Evolutionary conservation across 306 rosid species (phyloP).

Genomic region (Carpinus viminea): DNA sequence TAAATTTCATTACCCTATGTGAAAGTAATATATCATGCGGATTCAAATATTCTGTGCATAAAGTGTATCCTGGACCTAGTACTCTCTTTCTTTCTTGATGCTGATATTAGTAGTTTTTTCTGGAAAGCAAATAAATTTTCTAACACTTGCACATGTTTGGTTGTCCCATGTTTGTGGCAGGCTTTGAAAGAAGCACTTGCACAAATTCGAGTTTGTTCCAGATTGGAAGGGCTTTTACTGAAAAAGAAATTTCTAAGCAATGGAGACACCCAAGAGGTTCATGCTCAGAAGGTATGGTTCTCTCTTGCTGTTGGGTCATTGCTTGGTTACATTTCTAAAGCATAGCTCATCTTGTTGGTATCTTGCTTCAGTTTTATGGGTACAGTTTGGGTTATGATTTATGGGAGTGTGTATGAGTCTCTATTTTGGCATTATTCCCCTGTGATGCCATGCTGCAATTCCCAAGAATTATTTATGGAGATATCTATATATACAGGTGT

Average conservation of each 20-base stretch:
- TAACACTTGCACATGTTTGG: slow-evolving; percentile 17
- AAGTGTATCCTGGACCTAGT: background rate
- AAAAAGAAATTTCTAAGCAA: slow-evolving; percentile 62
- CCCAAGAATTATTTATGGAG: background rate
- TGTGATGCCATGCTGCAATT: background rate
- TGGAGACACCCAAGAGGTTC: slow-evolving; percentile 83
- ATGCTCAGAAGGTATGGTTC: slow-evolving; percentile 79
- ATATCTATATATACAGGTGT: background rate
- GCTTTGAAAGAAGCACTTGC: slow-evolving; percentile 79
- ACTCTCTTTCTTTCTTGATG: background rate
- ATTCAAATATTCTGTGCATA: background rate
- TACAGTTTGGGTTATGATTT: background rate
- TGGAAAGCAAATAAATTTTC: slow-evolving; percentile 10
- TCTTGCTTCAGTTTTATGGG: background rate
- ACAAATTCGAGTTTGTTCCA: slow-evolving; percentile 82
- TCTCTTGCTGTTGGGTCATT: slow-evolving; percentile 12
- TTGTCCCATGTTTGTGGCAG: slow-evolving; percentile 44
- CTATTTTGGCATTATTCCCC: background rate
- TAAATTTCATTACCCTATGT: background rate
- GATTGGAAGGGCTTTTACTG: slow-evolving; percentile 77
- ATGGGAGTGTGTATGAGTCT: background rate
- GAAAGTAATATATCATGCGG: background rate
- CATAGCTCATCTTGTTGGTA: background rate
- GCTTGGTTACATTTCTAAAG: slow-evolving; percentile 8
- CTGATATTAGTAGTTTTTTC: background rate